Evolutionary conservation across 345 rosid genomes (phyloP).

Genomic region (Heritiera fomes): DNA sequence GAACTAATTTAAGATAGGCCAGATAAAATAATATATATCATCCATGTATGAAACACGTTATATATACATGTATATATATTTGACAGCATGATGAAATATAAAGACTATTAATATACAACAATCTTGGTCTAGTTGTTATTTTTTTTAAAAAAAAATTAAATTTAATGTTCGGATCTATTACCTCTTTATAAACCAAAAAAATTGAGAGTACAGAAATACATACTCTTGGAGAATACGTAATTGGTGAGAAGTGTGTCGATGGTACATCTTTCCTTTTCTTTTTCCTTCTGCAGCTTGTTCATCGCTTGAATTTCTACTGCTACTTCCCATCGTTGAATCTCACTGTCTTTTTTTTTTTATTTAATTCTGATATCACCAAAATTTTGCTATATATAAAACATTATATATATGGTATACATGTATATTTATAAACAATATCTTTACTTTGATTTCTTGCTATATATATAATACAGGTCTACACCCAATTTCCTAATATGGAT

Average conservation of each 20-base stretch:
- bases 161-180: too few species aligned
- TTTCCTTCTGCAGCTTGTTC: conserved; percentile 31
- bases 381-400: not conserved
- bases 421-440: not conserved
- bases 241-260: conserved; percentile 59
- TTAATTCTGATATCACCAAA: not conserved
- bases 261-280: conserved; percentile 29
- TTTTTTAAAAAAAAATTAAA: too few species aligned
- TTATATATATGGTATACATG: not conserved
- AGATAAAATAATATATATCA: too few species aligned
- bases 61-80: too few species aligned
- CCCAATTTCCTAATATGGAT: not conserved
- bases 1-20: too few species aligned
- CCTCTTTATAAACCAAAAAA: too few species aligned
- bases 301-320: conserved; percentile 19
- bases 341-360: not conserved
- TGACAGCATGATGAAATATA: too few species aligned
- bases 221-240: conserved; percentile 61
- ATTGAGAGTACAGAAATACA: not conserved
- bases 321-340: not conserved
- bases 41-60: too few species aligned
- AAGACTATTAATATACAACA: too few species aligned
- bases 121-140: too few species aligned
- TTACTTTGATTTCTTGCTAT: not conserved
- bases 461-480: not conserved